Conservation (phyloP, 306 rosid genomes). For the Psophocarpus tetragonolobus region DNA sequence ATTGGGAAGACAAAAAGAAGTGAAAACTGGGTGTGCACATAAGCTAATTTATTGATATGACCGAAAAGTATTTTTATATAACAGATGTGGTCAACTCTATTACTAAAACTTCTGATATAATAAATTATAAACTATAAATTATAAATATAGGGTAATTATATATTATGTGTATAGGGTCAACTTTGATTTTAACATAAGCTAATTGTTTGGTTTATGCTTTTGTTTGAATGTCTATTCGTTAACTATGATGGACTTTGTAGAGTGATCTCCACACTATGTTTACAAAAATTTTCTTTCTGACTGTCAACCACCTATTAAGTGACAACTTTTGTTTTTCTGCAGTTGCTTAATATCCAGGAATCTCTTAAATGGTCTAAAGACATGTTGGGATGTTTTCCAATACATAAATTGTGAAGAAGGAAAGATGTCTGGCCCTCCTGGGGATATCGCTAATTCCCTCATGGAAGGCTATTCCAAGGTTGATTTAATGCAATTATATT, state of each 20-base stretch:
- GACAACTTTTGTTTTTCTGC: constrained; percentile 28
- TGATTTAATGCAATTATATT: constrained; percentile 39
- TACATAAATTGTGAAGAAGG: constrained; percentile 80
- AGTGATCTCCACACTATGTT: constrained; percentile 18
- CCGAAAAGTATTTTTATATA: background rate
- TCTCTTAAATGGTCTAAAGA: constrained; percentile 82
- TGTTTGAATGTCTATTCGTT: constrained; percentile 3
- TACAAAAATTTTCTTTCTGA: background rate
- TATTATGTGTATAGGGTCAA: constrained; percentile 5
- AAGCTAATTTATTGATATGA: background rate
- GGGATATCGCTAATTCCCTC: constrained; percentile 81
- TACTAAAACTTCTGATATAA: background rate
- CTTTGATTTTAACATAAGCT: constrained; percentile 7
- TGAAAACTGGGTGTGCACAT: background rate
- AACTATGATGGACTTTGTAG: background rate
- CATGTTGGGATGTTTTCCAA: constrained; percentile 95
- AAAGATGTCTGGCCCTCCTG: constrained; percentile 72
- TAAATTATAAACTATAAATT: background rate
- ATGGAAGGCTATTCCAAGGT: constrained; percentile 93
- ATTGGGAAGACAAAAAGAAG: background rate
- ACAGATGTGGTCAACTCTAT: background rate
- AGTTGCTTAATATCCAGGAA: constrained; percentile 97
- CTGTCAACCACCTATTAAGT: constrained; percentile 23
- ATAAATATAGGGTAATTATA: background rate
- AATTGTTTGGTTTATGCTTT: constrained; percentile 5